Percentiles rank a stretch among this genome's conserved stretches.
Conservation (phyloP, 345 rosid genomes). For the Dipteronia sinensis region DNA sequence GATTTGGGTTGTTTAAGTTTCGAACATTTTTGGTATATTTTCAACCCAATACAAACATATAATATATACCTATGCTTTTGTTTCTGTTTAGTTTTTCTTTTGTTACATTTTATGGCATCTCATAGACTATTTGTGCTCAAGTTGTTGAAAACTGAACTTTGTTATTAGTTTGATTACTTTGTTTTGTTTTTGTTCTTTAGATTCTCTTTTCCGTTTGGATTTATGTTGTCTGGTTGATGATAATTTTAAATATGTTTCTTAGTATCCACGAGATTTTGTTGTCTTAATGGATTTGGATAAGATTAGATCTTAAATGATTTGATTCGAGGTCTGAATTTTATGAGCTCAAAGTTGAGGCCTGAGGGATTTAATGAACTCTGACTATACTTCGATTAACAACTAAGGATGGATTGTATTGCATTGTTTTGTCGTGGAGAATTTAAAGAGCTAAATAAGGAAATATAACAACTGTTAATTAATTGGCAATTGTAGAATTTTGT, state of each 20-base stretch:
- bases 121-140: background rate
- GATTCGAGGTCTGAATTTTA: constrained; percentile 2
- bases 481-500: constrained; percentile 35
- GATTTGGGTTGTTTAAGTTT: constrained; percentile 8
- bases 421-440: constrained; percentile 3
- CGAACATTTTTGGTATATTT: background rate
- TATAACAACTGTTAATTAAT: constrained; percentile 19
- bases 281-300: background rate
- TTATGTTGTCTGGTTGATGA: background rate
- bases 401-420: background rate
- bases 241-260: background rate
- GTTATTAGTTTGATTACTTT: background rate
- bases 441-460: background rate
- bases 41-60: background rate
- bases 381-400: background rate
- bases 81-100: background rate
- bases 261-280: background rate
- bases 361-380: constrained; percentile 17
- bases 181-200: background rate
- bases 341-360: constrained; percentile 3
- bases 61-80: background rate
- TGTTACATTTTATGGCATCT: background rate
- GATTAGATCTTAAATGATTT: constrained; percentile 27
- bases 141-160: background rate
- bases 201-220: background rate